Evolutionary conservation across 495 filamentous ascomycete genomes (phyloP), one percentile per base, ranked within the genome.

Genomic region (Xylaria castorea): DNA sequence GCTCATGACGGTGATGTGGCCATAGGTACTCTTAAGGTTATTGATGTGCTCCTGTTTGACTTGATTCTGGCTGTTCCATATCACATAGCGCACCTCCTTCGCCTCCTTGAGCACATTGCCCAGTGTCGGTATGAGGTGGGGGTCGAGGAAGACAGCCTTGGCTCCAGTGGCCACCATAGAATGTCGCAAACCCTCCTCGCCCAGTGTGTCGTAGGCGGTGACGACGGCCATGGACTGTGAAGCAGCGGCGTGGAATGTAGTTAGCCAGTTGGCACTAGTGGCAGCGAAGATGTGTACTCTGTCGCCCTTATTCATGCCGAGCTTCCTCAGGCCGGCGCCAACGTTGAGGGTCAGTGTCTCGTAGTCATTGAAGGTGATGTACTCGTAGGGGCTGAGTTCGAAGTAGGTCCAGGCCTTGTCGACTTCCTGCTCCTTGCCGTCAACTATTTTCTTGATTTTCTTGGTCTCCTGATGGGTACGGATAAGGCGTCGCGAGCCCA

Each of bases 391-490:
- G 79, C 93, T 93, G 80, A 97, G 89, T 84, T 99, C 96, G 81
- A 95, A 98, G 84, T 93, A 99, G 63, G 90, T 92, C 96, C 96
- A 99, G 73, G 93, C 88, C 91, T 99, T 99, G 79, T 97, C 92
- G 30, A 97, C 91, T 85, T 97, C 91, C 76, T 87, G 81, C 83
- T 97, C 93, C 75, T 92, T 88, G 53, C 96, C 96, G 81, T 99
- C 94, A 22, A 98, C 87, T 71, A 95, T 86, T 88, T 97, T 99
- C 91, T 97, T 98, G 78, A 99, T 84, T 88, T 96, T 97, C 88
- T 97, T 98, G 74, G 90, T 93, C 85, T 99, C 96, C 68, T 91
- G 86, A 80, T 99, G 96, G 8, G 90, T 92, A 79, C 92, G 90
- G 81, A 99, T 84, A 68, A 98, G 85, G 79, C 89, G 90, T 70